Evolutionary conservation across 768 basidiomycete species (phyloP).

Genomic region (Leccinum sublutescens): DNA sequence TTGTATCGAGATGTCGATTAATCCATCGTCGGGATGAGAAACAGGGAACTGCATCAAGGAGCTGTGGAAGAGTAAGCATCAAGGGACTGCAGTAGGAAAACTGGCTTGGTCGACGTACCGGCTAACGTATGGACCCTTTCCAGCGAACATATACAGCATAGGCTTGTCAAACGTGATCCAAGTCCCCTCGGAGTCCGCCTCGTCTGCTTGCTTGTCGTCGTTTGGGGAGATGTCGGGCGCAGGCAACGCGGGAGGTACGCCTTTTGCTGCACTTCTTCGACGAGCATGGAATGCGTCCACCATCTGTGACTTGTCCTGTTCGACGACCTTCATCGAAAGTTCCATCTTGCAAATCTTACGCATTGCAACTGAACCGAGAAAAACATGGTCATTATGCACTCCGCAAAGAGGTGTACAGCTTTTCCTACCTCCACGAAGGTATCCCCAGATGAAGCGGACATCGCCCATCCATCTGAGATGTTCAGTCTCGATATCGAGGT

Average conservation of each 20-base stretch:
- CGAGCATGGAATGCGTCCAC: conserved; percentile 45
- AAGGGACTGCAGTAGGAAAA: neutral
- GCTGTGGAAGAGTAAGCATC: conserved; percentile 30
- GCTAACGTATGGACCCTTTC: conserved; percentile 75
- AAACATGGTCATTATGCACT: neutral
- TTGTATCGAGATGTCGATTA: conserved; percentile 71
- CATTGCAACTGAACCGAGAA: conserved; percentile 46
- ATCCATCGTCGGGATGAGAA: conserved; percentile 73
- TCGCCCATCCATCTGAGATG: conserved; percentile 86
- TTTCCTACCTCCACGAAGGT: conserved; percentile 61
- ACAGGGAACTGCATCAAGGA: conserved; percentile 85
- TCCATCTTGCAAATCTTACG: conserved; percentile 67
- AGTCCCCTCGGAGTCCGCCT: conserved; percentile 43
- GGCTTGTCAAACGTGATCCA: conserved; percentile 74
- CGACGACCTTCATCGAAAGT: conserved; percentile 66
- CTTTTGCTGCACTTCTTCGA: conserved; percentile 25
- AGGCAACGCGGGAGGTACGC: conserved; percentile 7
- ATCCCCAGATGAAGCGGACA: conserved; percentile 71
- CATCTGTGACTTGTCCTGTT: conserved; percentile 73
- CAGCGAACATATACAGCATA: conserved; percentile 68
- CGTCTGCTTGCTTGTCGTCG: conserved; percentile 16
- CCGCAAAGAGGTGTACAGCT: neutral
- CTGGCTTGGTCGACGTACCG: conserved; percentile 38
- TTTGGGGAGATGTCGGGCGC: conserved; percentile 10
- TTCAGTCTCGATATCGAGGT: conserved; percentile 82